Evolutionary conservation across 2,329 filamentous ascomycete genomes (phyloP).

Genomic region (Botrytis pseudocinerea): DNA sequence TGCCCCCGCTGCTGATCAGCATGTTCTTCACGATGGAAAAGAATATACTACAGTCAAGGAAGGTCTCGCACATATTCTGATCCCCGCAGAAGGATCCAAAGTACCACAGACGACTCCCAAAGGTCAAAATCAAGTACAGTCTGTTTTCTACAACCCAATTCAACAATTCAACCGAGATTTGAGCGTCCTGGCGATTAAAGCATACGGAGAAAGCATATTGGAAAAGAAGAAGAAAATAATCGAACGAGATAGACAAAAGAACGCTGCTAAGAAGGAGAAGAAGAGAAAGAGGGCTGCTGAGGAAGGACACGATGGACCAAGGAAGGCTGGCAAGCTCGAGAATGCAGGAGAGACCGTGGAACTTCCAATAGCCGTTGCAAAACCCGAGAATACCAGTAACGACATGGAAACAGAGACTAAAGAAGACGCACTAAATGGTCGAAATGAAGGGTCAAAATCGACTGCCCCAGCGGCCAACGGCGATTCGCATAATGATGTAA

Average conservation of each 20-base stretch:
- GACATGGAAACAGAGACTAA: not conserved
- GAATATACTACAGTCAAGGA: slow-evolving; percentile 64
- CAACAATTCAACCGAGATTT: slow-evolving; percentile 98
- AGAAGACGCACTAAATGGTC: not conserved
- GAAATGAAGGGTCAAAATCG: not conserved
- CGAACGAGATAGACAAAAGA: slow-evolving; percentile 44
- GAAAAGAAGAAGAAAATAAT: slow-evolving; percentile 48
- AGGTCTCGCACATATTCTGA: slow-evolving; percentile 67
- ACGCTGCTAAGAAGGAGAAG: slow-evolving; percentile 46
- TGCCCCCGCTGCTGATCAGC: slow-evolving; percentile 38
- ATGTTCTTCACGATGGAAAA: slow-evolving; percentile 48
- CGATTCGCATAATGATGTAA: not conserved
- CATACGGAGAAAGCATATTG: slow-evolving; percentile 72
- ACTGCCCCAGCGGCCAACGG: not conserved
- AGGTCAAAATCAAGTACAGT: slow-evolving; percentile 62
- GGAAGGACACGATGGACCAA: slow-evolving; percentile 36
- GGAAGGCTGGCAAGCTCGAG: slow-evolving; percentile 42
- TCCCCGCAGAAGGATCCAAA: slow-evolving; percentile 54
- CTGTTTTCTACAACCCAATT: slow-evolving; percentile 98
- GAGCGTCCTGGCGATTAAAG: slow-evolving; percentile 87
- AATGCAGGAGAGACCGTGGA: not conserved
- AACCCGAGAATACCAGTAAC: not conserved
- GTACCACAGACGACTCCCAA: slow-evolving; percentile 47
- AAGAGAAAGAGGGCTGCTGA: slow-evolving; percentile 48
- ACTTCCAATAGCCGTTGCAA: not conserved